These are phyloP conservation scores for Arthrobotrys entomopaga DNA, from an alignment of 2,329 filamentous ascomycete genomes.

Conservation along the genomic window DNA sequence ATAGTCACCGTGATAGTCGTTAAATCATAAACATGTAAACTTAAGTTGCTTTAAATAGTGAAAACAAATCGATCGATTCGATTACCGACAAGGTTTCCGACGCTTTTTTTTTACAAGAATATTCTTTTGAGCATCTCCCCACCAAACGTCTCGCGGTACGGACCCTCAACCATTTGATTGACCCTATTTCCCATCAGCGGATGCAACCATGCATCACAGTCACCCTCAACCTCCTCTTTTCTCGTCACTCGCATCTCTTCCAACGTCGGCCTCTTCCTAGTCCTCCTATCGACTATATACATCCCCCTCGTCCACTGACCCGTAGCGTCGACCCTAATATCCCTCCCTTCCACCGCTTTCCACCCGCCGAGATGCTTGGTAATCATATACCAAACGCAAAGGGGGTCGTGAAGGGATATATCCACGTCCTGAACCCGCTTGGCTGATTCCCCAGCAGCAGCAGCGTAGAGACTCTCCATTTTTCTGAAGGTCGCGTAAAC, in stretches of 20 bases:
- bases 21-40: too few relatives aligned
- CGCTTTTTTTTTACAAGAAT: slow-evolving; percentile 45
- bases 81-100: too few relatives aligned
- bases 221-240: slow-evolving; percentile 72
- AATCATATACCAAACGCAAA: slow-evolving; percentile 69
- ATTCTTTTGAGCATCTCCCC: slow-evolving; percentile 56
- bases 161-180: slow-evolving; percentile 72
- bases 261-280: slow-evolving; percentile 62
- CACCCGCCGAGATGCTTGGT: slow-evolving; percentile 62
- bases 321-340: slow-evolving; percentile 86
- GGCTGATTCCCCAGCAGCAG: slow-evolving; percentile 63
- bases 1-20: too few relatives aligned
- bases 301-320: slow-evolving; percentile 96
- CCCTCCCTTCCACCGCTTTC: slow-evolving; percentile 73
- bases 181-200: slow-evolving; percentile 79
- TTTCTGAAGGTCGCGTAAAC: slow-evolving; percentile 76
- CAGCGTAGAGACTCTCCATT: slow-evolving; percentile 71
- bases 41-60: too few relatives aligned
- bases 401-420: slow-evolving; percentile 78
- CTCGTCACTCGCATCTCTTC: slow-evolving; percentile 62
- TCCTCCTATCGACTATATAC: slow-evolving; percentile 82
- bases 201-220: slow-evolving; percentile 81
- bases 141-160: slow-evolving; percentile 53
- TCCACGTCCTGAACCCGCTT: slow-evolving; percentile 62
- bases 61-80: too few relatives aligned